These are phyloP conservation scores for Blastobotrys buckinghamii DNA, from an alignment of 1,139 yeast species.

Conservation along the genomic window DNA sequence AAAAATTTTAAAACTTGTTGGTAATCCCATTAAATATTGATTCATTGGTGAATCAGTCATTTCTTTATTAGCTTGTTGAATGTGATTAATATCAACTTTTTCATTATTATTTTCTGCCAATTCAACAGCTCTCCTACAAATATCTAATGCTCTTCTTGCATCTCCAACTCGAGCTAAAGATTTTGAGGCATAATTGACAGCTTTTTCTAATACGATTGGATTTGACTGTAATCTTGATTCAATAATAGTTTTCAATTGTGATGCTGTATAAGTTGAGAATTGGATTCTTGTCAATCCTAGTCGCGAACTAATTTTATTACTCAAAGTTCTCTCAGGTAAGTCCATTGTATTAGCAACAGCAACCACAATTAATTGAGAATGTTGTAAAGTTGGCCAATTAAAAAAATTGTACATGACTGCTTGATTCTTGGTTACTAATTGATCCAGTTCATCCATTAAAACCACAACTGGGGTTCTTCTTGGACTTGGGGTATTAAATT, in stretches of 20 bases:
- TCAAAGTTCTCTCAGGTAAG: slow-evolving; percentile 79
- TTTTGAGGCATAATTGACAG: slow-evolving; percentile 86
- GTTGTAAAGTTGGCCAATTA: slow-evolving; percentile 89
- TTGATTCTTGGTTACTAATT: slow-evolving; percentile 77
- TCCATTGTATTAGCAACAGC: slow-evolving; percentile 99
- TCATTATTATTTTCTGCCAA: slow-evolving; percentile 52
- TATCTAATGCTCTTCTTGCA: slow-evolving; percentile 86
- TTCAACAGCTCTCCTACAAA: slow-evolving; percentile 87
- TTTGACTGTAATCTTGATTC: slow-evolving; percentile 59
- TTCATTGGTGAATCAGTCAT: slow-evolving; percentile 69
- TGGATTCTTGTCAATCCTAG: slow-evolving; percentile 82
- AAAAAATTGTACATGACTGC: slow-evolving; percentile 91
- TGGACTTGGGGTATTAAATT: slow-evolving; percentile 40
- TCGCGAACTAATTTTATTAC: slow-evolving; percentile 87
- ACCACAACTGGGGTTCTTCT: slow-evolving; percentile 58
- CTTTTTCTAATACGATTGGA: slow-evolving; percentile 54
- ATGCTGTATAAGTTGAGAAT: slow-evolving; percentile 82
- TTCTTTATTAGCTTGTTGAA: slow-evolving; percentile 74
- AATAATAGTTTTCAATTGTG: slow-evolving; percentile 71
- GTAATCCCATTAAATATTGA: slow-evolving; percentile 50
- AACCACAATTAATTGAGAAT: slow-evolving; percentile 76
- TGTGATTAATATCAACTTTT: slow-evolving; percentile 62
- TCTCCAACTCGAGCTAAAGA: slow-evolving; percentile 97
- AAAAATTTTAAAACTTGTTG: slow-evolving; percentile 67
- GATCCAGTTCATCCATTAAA: slow-evolving; percentile 88